Base-by-base conservation (phyloP, 75 land plant genomes). In the Pinus taeda region DNA sequence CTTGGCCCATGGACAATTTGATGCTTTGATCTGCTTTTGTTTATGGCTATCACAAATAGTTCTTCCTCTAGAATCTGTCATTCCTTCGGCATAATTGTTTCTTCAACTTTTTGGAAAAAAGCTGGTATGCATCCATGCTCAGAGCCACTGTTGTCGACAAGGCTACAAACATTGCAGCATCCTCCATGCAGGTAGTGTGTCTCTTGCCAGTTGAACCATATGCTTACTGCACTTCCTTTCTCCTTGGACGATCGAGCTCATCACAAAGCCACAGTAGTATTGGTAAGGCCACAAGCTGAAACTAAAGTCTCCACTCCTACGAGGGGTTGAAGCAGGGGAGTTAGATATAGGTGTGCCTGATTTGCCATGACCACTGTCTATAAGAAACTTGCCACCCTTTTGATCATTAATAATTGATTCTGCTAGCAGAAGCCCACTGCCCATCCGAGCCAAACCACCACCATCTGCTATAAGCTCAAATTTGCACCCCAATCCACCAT, bases 121-220 rank as follows among this genome's bases (percentile, higher is more conserved):
- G n/a, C n/a, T n/a, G n/a, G n/a, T n/a, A n/a, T n/a, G n/a, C n/a
- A n/a, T n/a, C n/a, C 85, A 91, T 85, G 83, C 95, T 93, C 7
- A 93, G 80, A 75, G 90, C 95, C 42, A 93, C 71, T 72, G 93
- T 93, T 4, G 93, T 93, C 0, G 93, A 74, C 17, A 93, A 73
- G 12, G 93, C 95, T 70, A 93, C 85, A 74, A 77, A 93, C 6
- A 84, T 88, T 0, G 93, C 95, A 20, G 91, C 95, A 57, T 93
- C 93, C 75, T 85, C 93, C 74, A 81, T 74, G 76, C 93, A 93
- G 21, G 60, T 82, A 69, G 90, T 88, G 75, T 93, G 91, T 84
- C 83, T 83, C 83, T 84, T 17, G 89, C 82, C 57, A 90, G 81
- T 75, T 90, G 89, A 77, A 93, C 91, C 2, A 18, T 37, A 6